Conservation (phyloP, 1,139 yeast genomes). For the Pichia sp. region DNA sequence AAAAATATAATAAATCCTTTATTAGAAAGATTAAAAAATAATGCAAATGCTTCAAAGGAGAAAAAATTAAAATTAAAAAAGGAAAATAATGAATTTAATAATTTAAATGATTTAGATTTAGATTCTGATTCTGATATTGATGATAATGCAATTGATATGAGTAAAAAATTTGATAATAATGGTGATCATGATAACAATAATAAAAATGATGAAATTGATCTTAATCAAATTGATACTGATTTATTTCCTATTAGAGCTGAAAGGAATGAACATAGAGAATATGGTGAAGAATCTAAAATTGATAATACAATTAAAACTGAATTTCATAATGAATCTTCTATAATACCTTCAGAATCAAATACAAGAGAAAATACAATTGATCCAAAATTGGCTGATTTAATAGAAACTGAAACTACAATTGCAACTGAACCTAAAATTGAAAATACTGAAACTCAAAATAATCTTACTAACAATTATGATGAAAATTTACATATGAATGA, state of each 20-base stretch:
- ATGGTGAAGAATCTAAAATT: constrained; percentile 26
- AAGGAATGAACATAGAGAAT: constrained; percentile 36
- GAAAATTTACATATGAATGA: constrained; percentile 19
- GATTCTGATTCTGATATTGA: constrained; percentile 16
- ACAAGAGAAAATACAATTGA: constrained; percentile 18
- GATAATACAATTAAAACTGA: constrained; percentile 27
- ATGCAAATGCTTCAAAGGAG: constrained; percentile 3
- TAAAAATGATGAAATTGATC: constrained; percentile 34
- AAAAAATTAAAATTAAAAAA: constrained; percentile 5
- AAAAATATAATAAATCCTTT: constrained; percentile 31
- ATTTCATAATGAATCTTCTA: constrained; percentile 23
- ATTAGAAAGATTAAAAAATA: constrained; percentile 29
- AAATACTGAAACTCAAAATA: too few relatives aligned
- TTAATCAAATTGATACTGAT: constrained; percentile 43
- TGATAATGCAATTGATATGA: constrained; percentile 15
- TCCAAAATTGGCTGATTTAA: neutral
- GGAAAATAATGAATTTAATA: constrained; percentile 16
- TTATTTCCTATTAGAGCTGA: constrained; percentile 47
- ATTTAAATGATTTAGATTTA: neutral
- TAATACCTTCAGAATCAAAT: constrained; percentile 19
- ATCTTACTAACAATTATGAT: constrained; percentile 3
- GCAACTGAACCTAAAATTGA: constrained; percentile 4
- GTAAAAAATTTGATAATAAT: neutral
- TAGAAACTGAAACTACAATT: neutral
- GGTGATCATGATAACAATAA: constrained; percentile 5